Base-by-base conservation (phyloP, 2,329 filamentous ascomycete species). In the Hawksworthiomyces lignivorus region DNA sequence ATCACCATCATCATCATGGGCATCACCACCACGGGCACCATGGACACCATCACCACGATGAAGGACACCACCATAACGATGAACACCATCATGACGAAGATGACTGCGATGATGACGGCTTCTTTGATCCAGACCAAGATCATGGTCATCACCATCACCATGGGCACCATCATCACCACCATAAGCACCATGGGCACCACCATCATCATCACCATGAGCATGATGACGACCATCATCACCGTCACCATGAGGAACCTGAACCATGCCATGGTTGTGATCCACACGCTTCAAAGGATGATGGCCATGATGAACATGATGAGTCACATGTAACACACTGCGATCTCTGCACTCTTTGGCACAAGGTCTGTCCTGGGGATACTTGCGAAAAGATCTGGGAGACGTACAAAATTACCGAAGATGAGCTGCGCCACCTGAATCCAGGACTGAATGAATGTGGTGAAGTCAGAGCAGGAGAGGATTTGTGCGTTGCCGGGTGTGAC, bases 401-500 rank as follows among this genome's bases (percentile, higher is more conserved):
- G 24, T 44, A 40, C 41, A n/a, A 26, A 4, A n/a, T 47, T 7
- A 21, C 40, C 8, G 9, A 34, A 12, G 20, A 9, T 5, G 31
- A 44, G 27, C 18, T 47, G 18, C 33, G 29, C 6, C 19, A 44
- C 15, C 39, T 44, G 9, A 47, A 47, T 34, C 41, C 41, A 5
- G 33, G 34, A 34, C 31, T 44, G n/a, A 34, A 27, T 24, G 7
- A 11, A 19, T 12, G 30, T 17, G 26, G 22, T 24, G 27, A 34
- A 9, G 21, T 47, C 33, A 36, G 19, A 8, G 20, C 26, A 22
- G 45, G 45, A 15, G 34, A 44, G 17, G 35, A 27, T 32, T 21
- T 47, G 11, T 47, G 42, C 32, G 39, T 45, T 20, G 24, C 33
- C 18, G 39, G 42, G 26, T 47, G 45, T 31, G 27, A 41, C 5